Percentiles rank a stretch among this genome's conserved stretches.
These are phyloP conservation scores for Suhomyces guaymorum DNA, from an alignment of 1,139 yeast genomes.

Conservation along the genomic window DNA sequence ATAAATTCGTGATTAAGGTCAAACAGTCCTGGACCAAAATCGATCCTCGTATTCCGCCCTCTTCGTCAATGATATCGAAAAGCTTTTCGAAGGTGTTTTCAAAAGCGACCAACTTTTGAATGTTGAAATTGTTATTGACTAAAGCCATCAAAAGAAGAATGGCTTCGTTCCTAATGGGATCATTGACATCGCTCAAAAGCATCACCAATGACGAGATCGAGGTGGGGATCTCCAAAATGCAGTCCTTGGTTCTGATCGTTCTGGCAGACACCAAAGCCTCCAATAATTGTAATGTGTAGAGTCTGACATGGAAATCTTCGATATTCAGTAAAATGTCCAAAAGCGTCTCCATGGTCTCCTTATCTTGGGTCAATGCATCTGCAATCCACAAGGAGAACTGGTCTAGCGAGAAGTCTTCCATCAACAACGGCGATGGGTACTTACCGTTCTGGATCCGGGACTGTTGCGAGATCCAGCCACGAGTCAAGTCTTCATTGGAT, in stretches of 20 bases:
- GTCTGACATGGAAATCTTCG: slow-evolving; percentile 69
- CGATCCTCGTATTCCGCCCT: slow-evolving; percentile 92
- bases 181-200: slow-evolving; percentile 70
- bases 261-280: slow-evolving; percentile 84
- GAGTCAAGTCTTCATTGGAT: slow-evolving; percentile 52
- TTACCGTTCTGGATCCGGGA: slow-evolving; percentile 79
- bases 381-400: slow-evolving; percentile 95
- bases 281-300: slow-evolving; percentile 80
- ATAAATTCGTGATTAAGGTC: slow-evolving; percentile 66
- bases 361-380: slow-evolving; percentile 81
- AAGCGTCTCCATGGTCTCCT: slow-evolving; percentile 56
- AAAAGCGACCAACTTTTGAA: slow-evolving; percentile 91
- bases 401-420: slow-evolving; percentile 63
- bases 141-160: slow-evolving; percentile 80
- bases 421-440: slow-evolving; percentile 75
- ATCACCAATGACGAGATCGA: slow-evolving; percentile 77
- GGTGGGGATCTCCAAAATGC: slow-evolving; percentile 70
- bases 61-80: slow-evolving; percentile 75
- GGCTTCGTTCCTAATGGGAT: slow-evolving; percentile 89
- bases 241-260: slow-evolving; percentile 70
- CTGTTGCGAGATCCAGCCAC: slow-evolving; percentile 74
- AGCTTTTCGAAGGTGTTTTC: slow-evolving; percentile 87
- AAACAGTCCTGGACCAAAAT: slow-evolving; percentile 88
- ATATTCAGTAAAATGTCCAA: slow-evolving; percentile 54
- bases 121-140: slow-evolving; percentile 78